Percentiles rank a stretch among this genome's conserved stretches.
Conservation (phyloP, 108 stramenopile species). For the Nitzschia sp. region DNA sequence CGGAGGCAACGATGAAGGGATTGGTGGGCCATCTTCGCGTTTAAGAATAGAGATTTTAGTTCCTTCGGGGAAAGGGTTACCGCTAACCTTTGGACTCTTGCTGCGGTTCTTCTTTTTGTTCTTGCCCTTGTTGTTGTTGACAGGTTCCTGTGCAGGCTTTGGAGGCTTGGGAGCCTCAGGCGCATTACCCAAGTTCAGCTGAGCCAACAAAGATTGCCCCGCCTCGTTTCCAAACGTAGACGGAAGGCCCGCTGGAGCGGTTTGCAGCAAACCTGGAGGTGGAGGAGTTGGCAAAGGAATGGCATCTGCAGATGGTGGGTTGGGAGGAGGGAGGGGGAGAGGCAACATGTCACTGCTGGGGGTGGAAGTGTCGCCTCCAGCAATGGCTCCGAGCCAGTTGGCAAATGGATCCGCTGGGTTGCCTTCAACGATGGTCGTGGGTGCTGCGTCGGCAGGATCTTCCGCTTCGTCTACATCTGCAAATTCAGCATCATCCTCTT, state of each 20-base stretch:
- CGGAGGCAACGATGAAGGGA: slow-evolving; percentile 10
- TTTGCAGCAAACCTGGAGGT: slow-evolving; percentile 27
- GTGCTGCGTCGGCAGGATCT: slow-evolving; percentile 27
- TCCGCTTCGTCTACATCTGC: slow-evolving; percentile 35
- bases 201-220: not conserved
- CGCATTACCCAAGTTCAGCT: not conserved
- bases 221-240: no score
- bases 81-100: slow-evolving; percentile 44
- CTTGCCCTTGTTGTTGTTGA: slow-evolving; percentile 51
- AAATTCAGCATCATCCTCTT: slow-evolving; percentile 46
- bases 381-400: slow-evolving; percentile 79
- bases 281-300: slow-evolving; percentile 11
- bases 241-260: not conserved
- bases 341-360: slow-evolving; percentile 4
- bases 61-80: slow-evolving; percentile 26
- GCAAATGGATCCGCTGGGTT: slow-evolving; percentile 56
- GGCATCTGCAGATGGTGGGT: slow-evolving; percentile 21
- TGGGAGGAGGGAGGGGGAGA: slow-evolving; percentile 6
- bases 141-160: slow-evolving; percentile 10
- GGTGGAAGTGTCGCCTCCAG: slow-evolving; percentile 9
- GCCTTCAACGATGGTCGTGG: slow-evolving; percentile 11
- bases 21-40: slow-evolving; percentile 24
- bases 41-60: slow-evolving; percentile 59
- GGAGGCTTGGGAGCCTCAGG: slow-evolving; percentile 17
- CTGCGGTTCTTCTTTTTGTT: slow-evolving; percentile 55